Percentiles rank a stretch among this genome's conserved stretches.
phyloP scores from a whole-genome alignment of 169 alveolate genomes.

The Cryptosporidium viatorum region DNA sequence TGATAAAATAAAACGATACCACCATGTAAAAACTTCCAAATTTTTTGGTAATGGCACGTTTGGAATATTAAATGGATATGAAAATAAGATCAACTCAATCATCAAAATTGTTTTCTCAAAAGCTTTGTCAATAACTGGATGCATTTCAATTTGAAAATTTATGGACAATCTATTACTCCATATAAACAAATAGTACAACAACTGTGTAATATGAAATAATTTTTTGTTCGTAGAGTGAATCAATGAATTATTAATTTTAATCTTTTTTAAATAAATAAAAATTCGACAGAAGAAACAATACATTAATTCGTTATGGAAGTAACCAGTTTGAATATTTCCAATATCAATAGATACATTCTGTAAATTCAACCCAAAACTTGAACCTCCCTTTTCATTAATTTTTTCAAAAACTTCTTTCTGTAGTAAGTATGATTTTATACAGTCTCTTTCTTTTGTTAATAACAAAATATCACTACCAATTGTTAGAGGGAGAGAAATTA shows the following conservation, averaged over 20 bases:
- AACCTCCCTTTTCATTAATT: neutral
- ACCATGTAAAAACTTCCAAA: slow-evolving; percentile 25
- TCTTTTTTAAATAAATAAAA: slow-evolving; percentile 2
- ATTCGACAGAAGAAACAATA: slow-evolving; percentile 15
- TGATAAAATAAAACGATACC: slow-evolving; percentile 26
- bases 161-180: slow-evolving; percentile 49
- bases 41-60: neutral
- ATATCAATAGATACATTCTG: slow-evolving; percentile 31
- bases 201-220: neutral
- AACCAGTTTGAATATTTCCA: slow-evolving; percentile 21
- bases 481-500: slow-evolving; percentile 46
- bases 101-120: slow-evolving; percentile 1
- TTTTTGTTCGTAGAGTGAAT: neutral
- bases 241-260: neutral
- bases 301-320: slow-evolving; percentile 23
- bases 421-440: slow-evolving; percentile 41
- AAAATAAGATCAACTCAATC: slow-evolving; percentile 41
- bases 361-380: slow-evolving; percentile 19
- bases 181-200: slow-evolving; percentile 40
- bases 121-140: neutral
- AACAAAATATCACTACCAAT: neutral
- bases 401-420: neutral
- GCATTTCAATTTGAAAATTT: neutral
- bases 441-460: slow-evolving; percentile 49
- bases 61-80: slow-evolving; percentile 28